Evolutionary conservation across 164 flowering plant species (phyloP).

Genomic region (Taxillus chinensis): DNA sequence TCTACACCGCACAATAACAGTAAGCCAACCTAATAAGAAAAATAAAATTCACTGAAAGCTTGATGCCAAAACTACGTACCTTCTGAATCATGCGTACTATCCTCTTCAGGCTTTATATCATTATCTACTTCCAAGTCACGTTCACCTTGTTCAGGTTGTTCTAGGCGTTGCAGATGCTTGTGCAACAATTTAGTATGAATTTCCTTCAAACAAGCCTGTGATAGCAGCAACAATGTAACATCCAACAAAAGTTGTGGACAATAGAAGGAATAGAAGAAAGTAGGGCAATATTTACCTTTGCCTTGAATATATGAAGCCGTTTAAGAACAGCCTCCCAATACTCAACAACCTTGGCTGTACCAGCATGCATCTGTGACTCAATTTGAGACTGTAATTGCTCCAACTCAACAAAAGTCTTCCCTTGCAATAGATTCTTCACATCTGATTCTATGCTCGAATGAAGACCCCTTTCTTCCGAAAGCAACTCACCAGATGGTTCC

Average conservation of each 20-base stretch:
- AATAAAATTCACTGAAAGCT: too few relatives aligned
- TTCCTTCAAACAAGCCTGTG: constrained; percentile 88
- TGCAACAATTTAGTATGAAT: constrained; percentile 75
- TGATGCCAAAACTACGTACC: constrained; percentile 24
- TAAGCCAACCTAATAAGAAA: background rate
- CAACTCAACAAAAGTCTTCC: constrained; percentile 56
- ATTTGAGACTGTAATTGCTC: constrained; percentile 54
- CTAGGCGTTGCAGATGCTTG: constrained; percentile 64
- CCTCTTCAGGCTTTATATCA: constrained; percentile 24
- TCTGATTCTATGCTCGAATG: constrained; percentile 87
- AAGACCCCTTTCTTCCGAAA: constrained; percentile 91
- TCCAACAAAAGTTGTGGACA: constrained; percentile 2
- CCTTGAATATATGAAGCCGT: constrained; percentile 86
- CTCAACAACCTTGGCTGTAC: constrained; percentile 91
- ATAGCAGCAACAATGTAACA: constrained; percentile 7
- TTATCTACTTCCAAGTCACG: constrained; percentile 26
- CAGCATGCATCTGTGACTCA: constrained; percentile 77
- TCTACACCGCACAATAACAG: constrained; percentile 15
- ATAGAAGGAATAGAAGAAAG: background rate
- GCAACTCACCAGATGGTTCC: constrained; percentile 85
- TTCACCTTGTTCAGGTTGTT: constrained; percentile 43
- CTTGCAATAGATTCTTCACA: constrained; percentile 60
- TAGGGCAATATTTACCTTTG: constrained; percentile 44
- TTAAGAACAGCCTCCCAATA: constrained; percentile 95
- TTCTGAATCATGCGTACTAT: constrained; percentile 25